These are phyloP conservation scores for Cryptococcus deneoformans DNA, from an alignment of 1,284 basidiomycete species.

Conservation along the genomic window DNA sequence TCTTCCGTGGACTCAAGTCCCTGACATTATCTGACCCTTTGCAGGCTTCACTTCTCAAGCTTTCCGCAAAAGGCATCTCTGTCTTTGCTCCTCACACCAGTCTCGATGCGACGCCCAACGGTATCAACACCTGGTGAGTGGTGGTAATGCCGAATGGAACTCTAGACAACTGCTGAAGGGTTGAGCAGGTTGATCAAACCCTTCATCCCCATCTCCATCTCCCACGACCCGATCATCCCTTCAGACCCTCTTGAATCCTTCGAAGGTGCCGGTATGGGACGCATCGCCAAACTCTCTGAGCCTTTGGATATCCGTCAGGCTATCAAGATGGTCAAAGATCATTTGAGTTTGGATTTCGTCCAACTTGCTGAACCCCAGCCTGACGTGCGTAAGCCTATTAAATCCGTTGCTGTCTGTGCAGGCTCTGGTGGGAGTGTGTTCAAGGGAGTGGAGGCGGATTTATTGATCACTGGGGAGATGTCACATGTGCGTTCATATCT, in stretches of 20 bases:
- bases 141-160: neutral
- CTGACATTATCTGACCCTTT: conserved; percentile 75
- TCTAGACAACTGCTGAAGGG: neutral
- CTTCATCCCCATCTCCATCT: conserved; percentile 23
- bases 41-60: conserved; percentile 73
- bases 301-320: conserved; percentile 55
- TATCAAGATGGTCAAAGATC: conserved; percentile 64
- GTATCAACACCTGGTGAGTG: conserved; percentile 74
- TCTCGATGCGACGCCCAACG: conserved; percentile 74
- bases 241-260: conserved; percentile 27
- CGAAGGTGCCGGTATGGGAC: conserved; percentile 61
- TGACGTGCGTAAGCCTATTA: conserved; percentile 23
- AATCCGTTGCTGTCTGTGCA: conserved; percentile 73
- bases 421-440: conserved; percentile 60
- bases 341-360: conserved; percentile 65
- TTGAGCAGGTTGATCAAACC: conserved; percentile 39
- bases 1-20: conserved; percentile 77
- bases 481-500: conserved; percentile 60
- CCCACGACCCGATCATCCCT: conserved; percentile 23
- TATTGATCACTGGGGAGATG: conserved; percentile 92
- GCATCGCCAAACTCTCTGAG: conserved; percentile 59
- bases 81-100: conserved; percentile 86
- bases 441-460: conserved; percentile 65
- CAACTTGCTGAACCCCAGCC: conserved; percentile 63
- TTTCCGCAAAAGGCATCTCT: conserved; percentile 76